Percentiles rank a stretch among this genome's conserved stretches.
Conservation (phyloP, 2,329 filamentous ascomycete genomes). For the Domatiomyces catenatus region DNA sequence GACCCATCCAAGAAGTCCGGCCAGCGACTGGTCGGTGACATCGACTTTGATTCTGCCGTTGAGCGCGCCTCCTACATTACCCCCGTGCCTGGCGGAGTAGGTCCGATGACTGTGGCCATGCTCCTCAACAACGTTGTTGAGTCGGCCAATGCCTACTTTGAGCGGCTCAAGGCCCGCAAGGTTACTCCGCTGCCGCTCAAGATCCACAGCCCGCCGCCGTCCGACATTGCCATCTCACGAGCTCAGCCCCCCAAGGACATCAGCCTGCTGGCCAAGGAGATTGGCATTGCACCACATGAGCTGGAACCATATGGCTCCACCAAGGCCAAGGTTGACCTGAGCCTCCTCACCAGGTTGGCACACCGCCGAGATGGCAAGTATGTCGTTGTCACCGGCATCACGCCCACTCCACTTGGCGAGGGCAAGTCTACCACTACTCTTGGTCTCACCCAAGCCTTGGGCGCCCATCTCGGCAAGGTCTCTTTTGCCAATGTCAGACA, state of each 20-base stretch:
- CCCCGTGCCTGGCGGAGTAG: conserved; percentile 89
- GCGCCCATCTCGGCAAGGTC: conserved; percentile 71
- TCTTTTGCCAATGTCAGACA: conserved; percentile 95
- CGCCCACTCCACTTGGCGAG: conserved; percentile 88
- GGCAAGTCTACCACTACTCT: conserved; percentile 98
- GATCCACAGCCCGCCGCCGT: conserved; percentile 68
- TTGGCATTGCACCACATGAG: conserved; percentile 78
- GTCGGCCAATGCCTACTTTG: conserved; percentile 65
- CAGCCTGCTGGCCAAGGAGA: conserved; percentile 64
- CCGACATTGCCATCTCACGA: conserved; percentile 83
- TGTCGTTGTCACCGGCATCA: conserved; percentile 87
- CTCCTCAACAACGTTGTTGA: conserved; percentile 88
- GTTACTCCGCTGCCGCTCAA: conserved; percentile 74
- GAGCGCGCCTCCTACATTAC: conserved; percentile 87
- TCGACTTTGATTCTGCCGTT: conserved; percentile 72
- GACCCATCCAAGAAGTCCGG: conserved; percentile 86
- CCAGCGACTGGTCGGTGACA: conserved; percentile 81
- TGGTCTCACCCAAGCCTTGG: conserved; percentile 82
- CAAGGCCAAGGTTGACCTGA: conserved; percentile 88
- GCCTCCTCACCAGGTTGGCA: conserved; percentile 63
- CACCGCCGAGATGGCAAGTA: conserved; percentile 84
- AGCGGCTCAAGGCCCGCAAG: conserved; percentile 63
- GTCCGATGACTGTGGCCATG: conserved; percentile 99
- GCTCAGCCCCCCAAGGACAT: conserved; percentile 86
- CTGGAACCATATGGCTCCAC: conserved; percentile 87